Conservation (phyloP, 2,329 filamentous ascomycete species). For the Microthyrium microscopicum region DNA sequence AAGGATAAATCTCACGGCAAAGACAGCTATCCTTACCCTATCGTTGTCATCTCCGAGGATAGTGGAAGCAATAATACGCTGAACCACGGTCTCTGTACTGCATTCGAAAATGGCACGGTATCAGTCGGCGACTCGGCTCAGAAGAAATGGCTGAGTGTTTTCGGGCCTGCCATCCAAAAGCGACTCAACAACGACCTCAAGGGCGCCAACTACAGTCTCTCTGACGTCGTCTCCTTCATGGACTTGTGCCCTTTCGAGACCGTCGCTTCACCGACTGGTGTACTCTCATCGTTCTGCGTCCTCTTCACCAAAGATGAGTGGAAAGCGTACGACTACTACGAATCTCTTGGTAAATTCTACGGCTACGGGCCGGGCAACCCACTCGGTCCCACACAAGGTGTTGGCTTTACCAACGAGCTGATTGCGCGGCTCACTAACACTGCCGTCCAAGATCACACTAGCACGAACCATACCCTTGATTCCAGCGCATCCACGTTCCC, state of each 20-base stretch:
- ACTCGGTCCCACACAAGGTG: conserved; percentile 68
- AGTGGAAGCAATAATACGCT: conserved; percentile 63
- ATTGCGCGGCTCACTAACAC: conserved; percentile 57
- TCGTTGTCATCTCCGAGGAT: conserved; percentile 56
- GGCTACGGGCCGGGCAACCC: conserved; percentile 60
- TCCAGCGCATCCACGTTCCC: conserved; percentile 53
- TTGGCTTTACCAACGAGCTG: conserved; percentile 78
- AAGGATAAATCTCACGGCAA: conserved; percentile 20
- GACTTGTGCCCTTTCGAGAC: conserved; percentile 78
- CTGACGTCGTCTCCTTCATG: conserved; percentile 60
- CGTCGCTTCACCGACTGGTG: conserved; percentile 38
- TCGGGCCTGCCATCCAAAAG: conserved; percentile 48
- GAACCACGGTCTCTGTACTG: conserved; percentile 52
- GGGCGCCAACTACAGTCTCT: conserved; percentile 45
- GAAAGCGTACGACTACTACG: conserved; percentile 64
- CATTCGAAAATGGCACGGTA: conserved; percentile 46
- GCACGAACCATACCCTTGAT: conserved; percentile 65
- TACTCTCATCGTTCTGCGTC: conserved; percentile 53
- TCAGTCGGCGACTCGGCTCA: conserved; percentile 36
- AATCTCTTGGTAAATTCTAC: conserved; percentile 72
- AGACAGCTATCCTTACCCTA: conserved; percentile 31
- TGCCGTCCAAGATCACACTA: conserved; percentile 56
- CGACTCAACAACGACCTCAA: conserved; percentile 54
- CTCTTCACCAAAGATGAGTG: conserved; percentile 63
- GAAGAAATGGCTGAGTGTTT: conserved; percentile 42